Base-by-base conservation (phyloP, 2,329 filamentous ascomycete genomes). In the Phaeosphaeria sp. region DNA sequence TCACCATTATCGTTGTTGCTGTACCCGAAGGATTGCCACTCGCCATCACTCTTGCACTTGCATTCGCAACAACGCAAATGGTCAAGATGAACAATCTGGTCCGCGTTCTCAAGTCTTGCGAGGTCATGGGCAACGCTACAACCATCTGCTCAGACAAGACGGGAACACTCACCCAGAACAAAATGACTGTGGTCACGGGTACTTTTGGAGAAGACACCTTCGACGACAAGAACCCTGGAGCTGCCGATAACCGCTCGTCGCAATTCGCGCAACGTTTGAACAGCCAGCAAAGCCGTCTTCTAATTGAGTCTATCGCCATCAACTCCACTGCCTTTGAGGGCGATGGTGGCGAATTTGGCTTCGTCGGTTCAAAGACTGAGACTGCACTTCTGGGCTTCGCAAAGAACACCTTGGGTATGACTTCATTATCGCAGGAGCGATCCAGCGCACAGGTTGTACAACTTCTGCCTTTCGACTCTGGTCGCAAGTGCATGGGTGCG, bases 281-380 rank as follows among this genome's bases (percentile, higher is more conserved):
- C 23, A 54, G 72, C 68, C 52, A 72, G 67, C 41, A 73, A 72
- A 46, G 52, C 66, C 23, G 55, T 1, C 70, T 89, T 6, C 76
- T 90, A 59, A 81, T 84, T 46, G 83, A 90, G 54, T 89, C 87
- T 2, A 75, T 76, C 41, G 69, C 71, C 9, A 68, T 72, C 36
- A 77, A 77, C 62, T 73, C 73, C 0, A 76, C 73, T 2, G 74
- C 74, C 74, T 72, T 84, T 73, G 52, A 81, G 73, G 47, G 77
- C 63, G 52, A 74, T 54, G 62, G 81, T 71, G 60, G 80, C 50
- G 51, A 76, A 64, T 17, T 79, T 52, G 55, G 82, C 0, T 92
- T 90, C 63, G 83, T 92, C 60, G 90, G 90, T 22, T 92, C 89
- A 3, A 92, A 92, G 77, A 93, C 90, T 0, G 90, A 93, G 71